Evolutionary conservation across 768 basidiomycete genomes (phyloP), one percentile per base, ranked within the genome.

Genomic region (Rossbeevera mucosa): DNA sequence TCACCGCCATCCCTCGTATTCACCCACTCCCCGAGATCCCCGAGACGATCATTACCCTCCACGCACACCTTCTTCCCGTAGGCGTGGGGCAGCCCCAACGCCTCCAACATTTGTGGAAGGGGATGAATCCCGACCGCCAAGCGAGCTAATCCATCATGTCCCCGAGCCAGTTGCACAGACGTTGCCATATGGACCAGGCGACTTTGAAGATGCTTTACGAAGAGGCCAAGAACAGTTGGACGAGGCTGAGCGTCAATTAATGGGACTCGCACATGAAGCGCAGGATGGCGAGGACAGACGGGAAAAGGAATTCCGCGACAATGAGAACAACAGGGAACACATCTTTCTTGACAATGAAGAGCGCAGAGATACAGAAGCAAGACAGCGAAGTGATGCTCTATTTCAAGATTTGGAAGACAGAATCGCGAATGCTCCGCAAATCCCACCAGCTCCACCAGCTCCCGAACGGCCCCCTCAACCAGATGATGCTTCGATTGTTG

Each of bases 241-340:
- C 9, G 82, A 80, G 0, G 74, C 80, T 18, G 80, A 83, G 47
- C 67, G 71, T 18, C 74, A 75, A 20, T 62, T 89, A 12, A 71
- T 74, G 4, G 71, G 78, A 26, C 71, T 79, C 5, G 72, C 75
- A 8, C 71, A 73, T 7, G 74, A 75, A 2, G 78, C 81, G 0
- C 76, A 78, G 30, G 79, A 80, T 47, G 80, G 79, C 1, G 89
- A 91, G 60, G 76, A 80, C 22, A 72, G 72, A 43, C 79, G 88
- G 9, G 88, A 91, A 51, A 66, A 64, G 7, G 80, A 83, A 26
- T 90, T 88, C 69, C 76, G 79, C 16, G 70, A 71, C 1, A 78
- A 80, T 53, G 89, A 91, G 65, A 81, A 84, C 11, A 81, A 80
- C 47, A 74, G 88, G 7, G 75, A 86, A 18, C 77, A 71, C 7